A percentile compares a stretch with the other conserved stretches of the same genome.
Evolutionary conservation across 805 yeast genomes (phyloP).

Genomic region (Blastobotrys chiropterorum): DNA sequence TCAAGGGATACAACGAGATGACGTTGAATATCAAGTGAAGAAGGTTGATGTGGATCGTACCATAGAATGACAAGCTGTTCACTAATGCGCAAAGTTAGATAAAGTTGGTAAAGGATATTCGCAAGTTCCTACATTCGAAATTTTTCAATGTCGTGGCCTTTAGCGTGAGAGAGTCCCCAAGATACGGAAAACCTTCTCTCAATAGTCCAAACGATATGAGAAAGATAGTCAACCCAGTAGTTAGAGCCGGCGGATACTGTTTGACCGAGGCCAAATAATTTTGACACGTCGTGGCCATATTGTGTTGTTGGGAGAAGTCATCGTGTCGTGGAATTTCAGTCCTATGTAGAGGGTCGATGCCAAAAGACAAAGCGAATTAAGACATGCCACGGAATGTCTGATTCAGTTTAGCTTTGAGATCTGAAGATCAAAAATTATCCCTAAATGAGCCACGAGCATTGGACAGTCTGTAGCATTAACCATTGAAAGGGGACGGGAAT

Average conservation of each 20-base stretch:
- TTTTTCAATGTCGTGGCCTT: conserved; percentile 49
- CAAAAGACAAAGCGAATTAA: no score
- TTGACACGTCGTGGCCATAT: background rate
- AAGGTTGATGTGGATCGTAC: conserved; percentile 57
- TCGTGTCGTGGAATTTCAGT: background rate
- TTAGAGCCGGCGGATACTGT: conserved; percentile 22
- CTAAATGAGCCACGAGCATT: no score
- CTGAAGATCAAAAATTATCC: no score
- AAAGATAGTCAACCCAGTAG: conserved; percentile 21
- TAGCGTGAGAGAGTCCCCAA: conserved; percentile 41
- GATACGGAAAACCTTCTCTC: conserved; percentile 10
- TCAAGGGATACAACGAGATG: conserved; percentile 49
- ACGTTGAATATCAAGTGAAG: conserved; percentile 59
- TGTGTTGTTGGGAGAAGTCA: background rate
- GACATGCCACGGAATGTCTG: no score
- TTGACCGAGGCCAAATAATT: background rate
- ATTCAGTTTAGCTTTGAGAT: no score
- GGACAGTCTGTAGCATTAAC: no score
- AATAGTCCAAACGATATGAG: conserved; percentile 13
- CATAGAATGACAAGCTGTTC: conserved; percentile 60
- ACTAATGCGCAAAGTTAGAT: conserved; percentile 25
- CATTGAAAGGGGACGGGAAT: no score
- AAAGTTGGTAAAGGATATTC: background rate
- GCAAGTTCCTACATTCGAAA: conserved; percentile 35
- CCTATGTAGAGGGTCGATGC: no score